Base-by-base conservation (phyloP, 129 eudicot species). In the Flaveria ramosissima region DNA sequence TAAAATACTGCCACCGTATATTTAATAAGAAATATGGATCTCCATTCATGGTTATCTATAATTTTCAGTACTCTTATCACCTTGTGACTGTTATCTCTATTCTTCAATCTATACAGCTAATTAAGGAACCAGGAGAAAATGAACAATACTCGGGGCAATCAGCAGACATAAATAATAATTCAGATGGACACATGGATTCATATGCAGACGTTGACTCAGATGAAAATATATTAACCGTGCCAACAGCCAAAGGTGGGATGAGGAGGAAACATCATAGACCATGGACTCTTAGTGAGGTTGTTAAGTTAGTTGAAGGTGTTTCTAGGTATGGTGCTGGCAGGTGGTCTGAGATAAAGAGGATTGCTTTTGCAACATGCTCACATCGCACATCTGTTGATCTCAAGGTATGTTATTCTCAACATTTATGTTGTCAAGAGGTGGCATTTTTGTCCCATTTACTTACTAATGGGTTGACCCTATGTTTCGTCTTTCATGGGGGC, bases 211-310 rank as follows among this genome's bases (percentile, higher is more conserved):
- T 63, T 7, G 82, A 80, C 82, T 86, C 96, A n/a, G 90, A 89
- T 68, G 99, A 86, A 59, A 83, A 85, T 55, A 75, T 68, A 46
- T 83, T 74, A 60, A 88, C 87, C 52, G 82, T 82, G 3, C 86
- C 92, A 5, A 82, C 96, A 63, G 86, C 90, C 48, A 85, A 80
- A 65, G 97, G 99, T 23, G 92, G 96, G 47, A 88, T 86, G 87
- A 86, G 99, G 73, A 88, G 99, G 89, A 95, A 95, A 68, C 97
- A 92, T 84, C 99, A 95, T 82, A 85, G 99, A n/a, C 96, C 96
- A 48, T 95, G 99, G 99, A 83, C 92, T 78, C 86, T 95, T 39
- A 84, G 75, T 72, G 99, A 95, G 71, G 99, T 95, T 16, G 89
- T 95, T 32, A 95, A 95, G 78, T 77, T 95, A 56, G 97, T 95